These are phyloP conservation scores for Arthromyces matolae DNA, from an alignment of 768 basidiomycete species.

Conservation along the genomic window DNA sequence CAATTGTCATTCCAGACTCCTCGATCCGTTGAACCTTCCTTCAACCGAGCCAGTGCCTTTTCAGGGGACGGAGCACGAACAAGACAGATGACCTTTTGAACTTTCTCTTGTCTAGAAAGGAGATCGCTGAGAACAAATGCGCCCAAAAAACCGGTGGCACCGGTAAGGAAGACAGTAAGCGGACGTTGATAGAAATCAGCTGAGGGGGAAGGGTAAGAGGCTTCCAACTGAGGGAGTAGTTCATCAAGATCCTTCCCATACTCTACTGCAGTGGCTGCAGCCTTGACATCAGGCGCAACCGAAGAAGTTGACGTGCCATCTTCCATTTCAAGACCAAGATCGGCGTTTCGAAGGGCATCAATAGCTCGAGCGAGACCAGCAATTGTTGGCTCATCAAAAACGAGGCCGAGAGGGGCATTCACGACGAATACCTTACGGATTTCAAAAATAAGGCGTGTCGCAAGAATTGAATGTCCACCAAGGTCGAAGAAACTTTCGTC, in stretches of 20 bases:
- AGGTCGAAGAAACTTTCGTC: slow-evolving; percentile 98
- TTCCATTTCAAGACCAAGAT: slow-evolving; percentile 54
- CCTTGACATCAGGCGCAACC: slow-evolving; percentile 15
- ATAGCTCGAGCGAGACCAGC: slow-evolving; percentile 70
- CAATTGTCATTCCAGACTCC: slow-evolving; percentile 89
- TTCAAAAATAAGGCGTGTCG: slow-evolving; percentile 95
- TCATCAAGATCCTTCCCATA: slow-evolving; percentile 78
- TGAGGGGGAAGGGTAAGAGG: slow-evolving; percentile 59
- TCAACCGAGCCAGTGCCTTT: slow-evolving; percentile 66
- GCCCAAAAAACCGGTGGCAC: slow-evolving; percentile 95
- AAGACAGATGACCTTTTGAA: slow-evolving; percentile 89
- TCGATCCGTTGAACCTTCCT: slow-evolving; percentile 68
- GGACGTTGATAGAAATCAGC: slow-evolving; percentile 48
- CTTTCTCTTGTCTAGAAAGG: slow-evolving; percentile 53
- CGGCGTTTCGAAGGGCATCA: slow-evolving; percentile 69
- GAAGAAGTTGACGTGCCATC: background rate
- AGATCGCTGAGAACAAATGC: slow-evolving; percentile 87
- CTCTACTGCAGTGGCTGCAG: slow-evolving; percentile 38
- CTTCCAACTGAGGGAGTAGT: slow-evolving; percentile 54
- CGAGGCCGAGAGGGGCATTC: slow-evolving; percentile 84
- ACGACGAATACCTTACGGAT: slow-evolving; percentile 90
- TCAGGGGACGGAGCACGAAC: slow-evolving; percentile 67
- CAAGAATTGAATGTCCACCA: slow-evolving; percentile 97
- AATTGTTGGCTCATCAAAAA: slow-evolving; percentile 91
- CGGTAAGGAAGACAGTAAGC: slow-evolving; percentile 89